These are phyloP conservation scores for Phytophthora sp. DNA, from an alignment of 352 stramenopile genomes.

Conservation along the genomic window DNA sequence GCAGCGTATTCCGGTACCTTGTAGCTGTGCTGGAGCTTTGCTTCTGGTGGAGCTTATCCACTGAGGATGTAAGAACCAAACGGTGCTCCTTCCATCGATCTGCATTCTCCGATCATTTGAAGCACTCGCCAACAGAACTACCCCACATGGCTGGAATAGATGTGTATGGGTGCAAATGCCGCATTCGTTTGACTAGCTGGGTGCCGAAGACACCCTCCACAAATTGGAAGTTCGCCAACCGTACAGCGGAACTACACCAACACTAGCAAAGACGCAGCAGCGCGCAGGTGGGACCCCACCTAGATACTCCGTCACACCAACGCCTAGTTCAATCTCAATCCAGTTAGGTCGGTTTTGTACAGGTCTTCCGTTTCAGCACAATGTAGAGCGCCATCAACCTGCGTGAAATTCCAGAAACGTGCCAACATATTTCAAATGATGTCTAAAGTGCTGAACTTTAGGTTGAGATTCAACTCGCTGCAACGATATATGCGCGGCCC, in stretches of 20 bases:
- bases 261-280: background rate
- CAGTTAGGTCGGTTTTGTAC: background rate
- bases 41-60: background rate
- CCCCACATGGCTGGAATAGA: background rate
- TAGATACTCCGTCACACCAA: background rate
- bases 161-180: background rate
- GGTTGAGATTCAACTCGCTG: background rate
- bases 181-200: background rate
- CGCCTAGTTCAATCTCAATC: background rate
- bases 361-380: background rate
- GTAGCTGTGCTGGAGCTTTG: background rate
- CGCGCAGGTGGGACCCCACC: too few relatives aligned
- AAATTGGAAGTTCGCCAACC: background rate
- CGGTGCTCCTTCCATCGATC: background rate
- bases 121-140: background rate
- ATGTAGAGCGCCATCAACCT: background rate
- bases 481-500: background rate
- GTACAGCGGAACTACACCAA: background rate
- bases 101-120: background rate
- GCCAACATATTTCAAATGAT: background rate
- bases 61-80: background rate
- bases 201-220: too few relatives aligned
- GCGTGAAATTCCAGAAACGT: background rate
- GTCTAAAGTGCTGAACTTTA: background rate
- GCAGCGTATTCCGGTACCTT: background rate